Evolutionary conservation across 1,284 basidiomycete genomes (phyloP), one percentile per base, ranked within the genome.

Genomic region (Ganoderma leucocontextum): DNA sequence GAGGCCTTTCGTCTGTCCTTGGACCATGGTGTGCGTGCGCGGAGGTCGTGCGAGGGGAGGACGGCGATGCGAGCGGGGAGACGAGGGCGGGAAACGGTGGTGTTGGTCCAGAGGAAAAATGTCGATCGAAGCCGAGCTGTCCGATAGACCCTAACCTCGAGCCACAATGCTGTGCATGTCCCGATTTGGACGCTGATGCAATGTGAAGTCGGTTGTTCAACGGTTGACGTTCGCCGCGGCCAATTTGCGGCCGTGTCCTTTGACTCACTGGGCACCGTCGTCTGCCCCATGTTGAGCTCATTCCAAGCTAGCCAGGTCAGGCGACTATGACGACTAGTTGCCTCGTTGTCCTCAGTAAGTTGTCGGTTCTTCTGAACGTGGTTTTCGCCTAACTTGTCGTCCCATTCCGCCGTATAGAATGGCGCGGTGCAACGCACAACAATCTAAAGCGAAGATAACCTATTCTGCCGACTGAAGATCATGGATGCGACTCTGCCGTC

Each of bases 1-100:
- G 10, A 93, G 80, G 19, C 90, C 90, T 78, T 93, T 94, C 13
- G 88, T 87, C 72, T 87, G 89, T 66, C 92, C 92, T 83, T 87
- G 85, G 4, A 81, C 83, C 85, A 87, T 86, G 15, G 61, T 44
- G 35, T 19, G 55, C 57, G 58, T 52, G 44, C 53, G 42, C 42
- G 62, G 6, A 19, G 35, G 58, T 47, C 55, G 33, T 41, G 62
- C 42, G 25, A 41, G 53, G 41, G 22, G 44, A 53, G 41, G 55
- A 22, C 42, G n/a, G 41, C 57, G 41, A 39, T 42, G 47, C 12
- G 3, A 10, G 29, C 55, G 57, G 42, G 44, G 58, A 36, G 63
- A 15, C 22, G 47, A 19, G 35, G 41, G 36, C 35, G 67, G 49
- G 64, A 61, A 19, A 19, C 29, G 44, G 60, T 47, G 65, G 65